Evolutionary conservation across 305 asterid genomes (phyloP), one percentile per base, ranked within the genome.

Genomic region (Plantago rigida): DNA sequence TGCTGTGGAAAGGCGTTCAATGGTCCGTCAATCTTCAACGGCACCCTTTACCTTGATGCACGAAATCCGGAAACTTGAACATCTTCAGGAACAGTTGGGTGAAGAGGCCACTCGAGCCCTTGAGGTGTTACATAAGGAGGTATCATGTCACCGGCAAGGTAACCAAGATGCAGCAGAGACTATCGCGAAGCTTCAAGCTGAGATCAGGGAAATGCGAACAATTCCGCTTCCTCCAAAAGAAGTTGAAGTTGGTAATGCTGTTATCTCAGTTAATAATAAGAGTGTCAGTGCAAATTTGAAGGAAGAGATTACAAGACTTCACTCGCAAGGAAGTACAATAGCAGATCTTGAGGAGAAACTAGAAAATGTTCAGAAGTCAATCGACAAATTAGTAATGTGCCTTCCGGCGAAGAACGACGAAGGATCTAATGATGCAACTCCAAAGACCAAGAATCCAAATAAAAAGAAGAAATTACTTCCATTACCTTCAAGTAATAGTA

Each of bases 151-250:
- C 64, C 85, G 95, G 73, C 81, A 68, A 48, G 97, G 97, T 29
- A 91, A 91, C 82, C 97, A 91, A 83, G 94, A 87, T 64, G 97
- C 97, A 65, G 97, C 96, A 31, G 92, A 87, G 76, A 91, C 97
- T 67, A 80, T 91, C 26, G 96, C 97, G 56, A 91, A 84, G 82
- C 83, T 91, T 58, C 97, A 87, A 74, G 88, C 87, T 3, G 97
- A 91, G 74, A 91, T 91, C 77, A 76, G 83, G 68, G 96, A 76
- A 69, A 91, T 91, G 94, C 80, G 92, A 58, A 63, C 82, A 7
- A 71, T 73, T 31, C 74, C 68, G 64, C 85, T 87, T 42, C 68
- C 68, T 47, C 73, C 76, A 3, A 82, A 83, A 71, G 87, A 81
- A 68, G 73, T 76, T 48, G 86, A 81, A 56, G 89, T 81, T 56